Evolutionary conservation across 1,139 yeast species (phyloP).

Genomic region (Protomyces lactucae-debilis): DNA sequence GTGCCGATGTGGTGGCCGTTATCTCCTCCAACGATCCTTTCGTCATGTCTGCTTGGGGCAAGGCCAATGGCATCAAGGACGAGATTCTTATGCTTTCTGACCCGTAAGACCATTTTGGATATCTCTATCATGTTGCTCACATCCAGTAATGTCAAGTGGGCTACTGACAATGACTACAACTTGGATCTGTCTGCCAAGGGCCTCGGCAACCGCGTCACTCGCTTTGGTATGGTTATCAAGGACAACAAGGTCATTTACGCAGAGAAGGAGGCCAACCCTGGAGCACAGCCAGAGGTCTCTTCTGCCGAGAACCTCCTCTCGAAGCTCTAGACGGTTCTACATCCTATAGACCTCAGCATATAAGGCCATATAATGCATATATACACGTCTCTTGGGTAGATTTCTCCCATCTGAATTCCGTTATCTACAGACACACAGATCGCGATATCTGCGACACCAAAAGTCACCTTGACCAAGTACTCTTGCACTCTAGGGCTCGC

Average conservation of each 20-base stretch:
- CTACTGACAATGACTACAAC: constrained; percentile 53
- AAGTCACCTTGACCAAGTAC: too few species aligned
- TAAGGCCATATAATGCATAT: too few species aligned
- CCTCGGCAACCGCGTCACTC: constrained; percentile 59
- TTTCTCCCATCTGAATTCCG: neutral
- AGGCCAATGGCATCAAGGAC: constrained; percentile 34
- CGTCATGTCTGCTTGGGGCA: constrained; percentile 55
- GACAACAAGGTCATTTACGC: constrained; percentile 60
- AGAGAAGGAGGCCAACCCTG: constrained; percentile 57
- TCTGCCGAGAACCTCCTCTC: constrained; percentile 14
- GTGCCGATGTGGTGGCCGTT: constrained; percentile 67
- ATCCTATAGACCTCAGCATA: neutral
- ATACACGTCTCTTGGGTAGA: too few species aligned
- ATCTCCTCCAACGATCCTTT: constrained; percentile 79
- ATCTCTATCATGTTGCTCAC: constrained; percentile 44
- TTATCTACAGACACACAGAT: too few species aligned
- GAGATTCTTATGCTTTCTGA: constrained; percentile 40
- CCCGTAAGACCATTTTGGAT: neutral
- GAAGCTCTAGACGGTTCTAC: neutral
- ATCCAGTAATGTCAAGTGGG: constrained; percentile 43
- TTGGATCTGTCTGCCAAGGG: constrained; percentile 55
- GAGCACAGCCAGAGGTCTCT: constrained; percentile 37
- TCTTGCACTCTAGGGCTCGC: too few species aligned
- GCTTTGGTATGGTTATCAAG: constrained; percentile 68
- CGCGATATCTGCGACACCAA: too few species aligned